These are phyloP conservation scores for Yarrowia sp. DNA, from an alignment of 805 yeast genomes.

Conservation along the genomic window DNA sequence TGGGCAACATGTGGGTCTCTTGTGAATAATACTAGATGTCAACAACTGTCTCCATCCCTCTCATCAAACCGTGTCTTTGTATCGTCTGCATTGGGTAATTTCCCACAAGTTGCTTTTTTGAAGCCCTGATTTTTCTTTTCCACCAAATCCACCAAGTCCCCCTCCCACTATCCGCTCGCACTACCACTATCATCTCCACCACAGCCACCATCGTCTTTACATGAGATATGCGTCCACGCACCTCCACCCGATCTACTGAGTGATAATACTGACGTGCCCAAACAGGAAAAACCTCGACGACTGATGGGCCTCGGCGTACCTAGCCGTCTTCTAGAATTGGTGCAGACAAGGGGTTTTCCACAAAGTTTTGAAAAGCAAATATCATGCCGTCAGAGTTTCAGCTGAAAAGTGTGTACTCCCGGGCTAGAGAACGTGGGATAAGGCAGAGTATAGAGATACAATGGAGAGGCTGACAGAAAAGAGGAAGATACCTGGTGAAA, in stretches of 20 bases:
- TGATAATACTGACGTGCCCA: not conserved
- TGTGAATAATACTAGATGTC: no score
- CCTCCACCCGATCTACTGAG: slow-evolving; percentile 11
- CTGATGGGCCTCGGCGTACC: slow-evolving; percentile 1
- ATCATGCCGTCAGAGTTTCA: no score
- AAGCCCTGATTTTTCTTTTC: not conserved
- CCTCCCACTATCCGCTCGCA: no score
- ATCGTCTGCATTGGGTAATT: not conserved
- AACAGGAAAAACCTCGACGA: not conserved
- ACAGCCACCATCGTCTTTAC: not conserved
- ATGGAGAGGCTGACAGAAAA: no score
- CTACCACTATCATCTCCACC: slow-evolving; percentile 1
- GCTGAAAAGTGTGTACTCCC: no score
- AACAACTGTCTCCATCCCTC: no score
- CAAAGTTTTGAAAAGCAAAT: not conserved
- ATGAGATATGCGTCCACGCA: slow-evolving; percentile 1
- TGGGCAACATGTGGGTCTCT: no score
- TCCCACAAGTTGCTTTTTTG: not conserved
- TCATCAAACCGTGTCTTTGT: no score
- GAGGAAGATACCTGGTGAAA: no score
- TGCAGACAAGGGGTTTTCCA: not conserved
- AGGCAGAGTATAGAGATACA: no score
- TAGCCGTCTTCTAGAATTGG: slow-evolving; percentile 1
- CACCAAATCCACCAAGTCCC: not conserved
- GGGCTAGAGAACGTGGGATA: no score